Conservation (phyloP, 1,284 basidiomycete genomes). For the Prillingera fragicola region DNA sequence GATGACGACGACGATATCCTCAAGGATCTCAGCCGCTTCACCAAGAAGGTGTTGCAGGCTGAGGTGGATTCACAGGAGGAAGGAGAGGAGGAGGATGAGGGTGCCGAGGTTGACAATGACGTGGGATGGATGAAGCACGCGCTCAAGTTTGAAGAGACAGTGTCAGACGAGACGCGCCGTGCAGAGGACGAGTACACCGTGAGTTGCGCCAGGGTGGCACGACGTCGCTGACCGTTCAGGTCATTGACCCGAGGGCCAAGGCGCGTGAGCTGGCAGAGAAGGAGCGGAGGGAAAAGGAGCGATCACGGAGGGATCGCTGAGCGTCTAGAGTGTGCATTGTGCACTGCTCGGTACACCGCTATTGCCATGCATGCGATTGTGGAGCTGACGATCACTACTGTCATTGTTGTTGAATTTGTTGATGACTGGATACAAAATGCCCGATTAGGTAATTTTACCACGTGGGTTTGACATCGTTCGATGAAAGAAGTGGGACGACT, state of each 20-base stretch:
- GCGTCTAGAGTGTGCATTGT: too few relatives aligned
- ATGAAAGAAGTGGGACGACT: conserved; percentile 2
- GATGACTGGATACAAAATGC: not conserved
- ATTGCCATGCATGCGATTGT: not conserved
- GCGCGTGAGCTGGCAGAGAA: conserved; percentile 34
- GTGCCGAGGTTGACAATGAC: conserved; percentile 74
- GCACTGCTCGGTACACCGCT: too few relatives aligned
- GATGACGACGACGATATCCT: conserved; percentile 68
- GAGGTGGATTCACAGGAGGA: conserved; percentile 35
- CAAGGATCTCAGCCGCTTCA: conserved; percentile 64
- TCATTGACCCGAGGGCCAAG: conserved; percentile 48
- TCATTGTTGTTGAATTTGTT: not conserved
- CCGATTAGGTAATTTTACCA: conserved; percentile 6
- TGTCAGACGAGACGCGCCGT: conserved; percentile 61
- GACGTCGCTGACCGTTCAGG: conserved; percentile 23
- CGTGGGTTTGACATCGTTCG: not conserved
- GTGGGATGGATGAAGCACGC: conserved; percentile 70
- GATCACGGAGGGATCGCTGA: not conserved
- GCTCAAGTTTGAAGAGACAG: conserved; percentile 72
- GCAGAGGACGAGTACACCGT: conserved; percentile 87
- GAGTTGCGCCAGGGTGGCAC: conserved; percentile 35
- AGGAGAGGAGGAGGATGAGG: conserved; percentile 25
- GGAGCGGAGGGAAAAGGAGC: conserved; percentile 15
- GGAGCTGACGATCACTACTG: not conserved
- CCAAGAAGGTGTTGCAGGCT: conserved; percentile 57